Evolutionary conservation across 2,329 filamentous ascomycete genomes (phyloP).

Genomic region (Lecanoromycetidae sp.): DNA sequence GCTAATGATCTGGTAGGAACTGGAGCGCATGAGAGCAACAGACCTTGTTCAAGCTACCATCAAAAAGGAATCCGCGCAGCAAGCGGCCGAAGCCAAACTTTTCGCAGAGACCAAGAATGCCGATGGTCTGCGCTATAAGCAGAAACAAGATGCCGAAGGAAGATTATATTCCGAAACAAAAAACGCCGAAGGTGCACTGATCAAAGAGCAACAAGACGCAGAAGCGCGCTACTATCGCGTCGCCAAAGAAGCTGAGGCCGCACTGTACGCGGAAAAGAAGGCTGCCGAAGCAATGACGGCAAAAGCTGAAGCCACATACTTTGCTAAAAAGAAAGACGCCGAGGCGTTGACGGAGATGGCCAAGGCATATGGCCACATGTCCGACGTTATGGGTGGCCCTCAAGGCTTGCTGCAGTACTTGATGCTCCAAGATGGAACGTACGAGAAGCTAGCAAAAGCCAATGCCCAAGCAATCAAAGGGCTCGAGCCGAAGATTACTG

Average conservation of each 20-base stretch:
- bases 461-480: constrained; percentile 66
- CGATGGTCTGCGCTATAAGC: constrained; percentile 36
- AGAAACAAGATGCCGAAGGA: constrained; percentile 30
- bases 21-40: constrained; percentile 64
- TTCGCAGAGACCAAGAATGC: constrained; percentile 41
- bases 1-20: constrained; percentile 34
- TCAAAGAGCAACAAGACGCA: constrained; percentile 57
- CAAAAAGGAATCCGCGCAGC: constrained; percentile 32
- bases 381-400: constrained; percentile 63
- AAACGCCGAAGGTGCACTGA: constrained; percentile 38
- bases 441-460: constrained; percentile 62
- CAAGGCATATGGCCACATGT: constrained; percentile 62
- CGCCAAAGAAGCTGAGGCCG: constrained; percentile 40
- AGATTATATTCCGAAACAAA: constrained; percentile 22
- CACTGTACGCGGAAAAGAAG: constrained; percentile 49
- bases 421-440: constrained; percentile 76
- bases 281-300: constrained; percentile 53
- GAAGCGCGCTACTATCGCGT: constrained; percentile 37
- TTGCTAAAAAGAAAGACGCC: constrained; percentile 57
- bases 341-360: constrained; percentile 68
- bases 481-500: constrained; percentile 76
- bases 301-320: constrained; percentile 47
- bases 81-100: constrained; percentile 37
- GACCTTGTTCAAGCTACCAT: constrained; percentile 64
- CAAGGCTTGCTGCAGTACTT: constrained; percentile 67